phyloP scores from a whole-genome alignment of 495 filamentous ascomycete species.

The Aspergillus baeticus region DNA sequence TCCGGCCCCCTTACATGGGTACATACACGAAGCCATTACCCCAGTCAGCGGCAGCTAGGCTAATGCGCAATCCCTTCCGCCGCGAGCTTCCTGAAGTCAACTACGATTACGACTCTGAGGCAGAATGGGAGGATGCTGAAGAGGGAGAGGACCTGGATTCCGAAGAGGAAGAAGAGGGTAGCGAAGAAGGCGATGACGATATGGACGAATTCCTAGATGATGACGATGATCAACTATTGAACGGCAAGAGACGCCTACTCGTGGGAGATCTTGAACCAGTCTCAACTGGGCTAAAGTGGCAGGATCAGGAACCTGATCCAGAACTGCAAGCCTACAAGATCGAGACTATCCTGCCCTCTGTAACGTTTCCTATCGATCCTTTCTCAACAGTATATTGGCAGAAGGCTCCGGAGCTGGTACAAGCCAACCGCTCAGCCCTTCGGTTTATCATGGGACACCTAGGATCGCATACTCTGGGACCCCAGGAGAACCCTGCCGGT shows the following conservation, averaged over 20 bases:
- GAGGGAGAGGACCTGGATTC: slow-evolving; percentile 77
- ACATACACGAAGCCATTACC: slow-evolving; percentile 66
- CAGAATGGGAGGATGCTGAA: slow-evolving; percentile 84
- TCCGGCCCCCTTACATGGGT: slow-evolving; percentile 86
- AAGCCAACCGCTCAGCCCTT: slow-evolving; percentile 21
- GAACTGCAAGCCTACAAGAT: slow-evolving; percentile 60
- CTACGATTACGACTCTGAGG: slow-evolving; percentile 97
- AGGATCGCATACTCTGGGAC: not conserved
- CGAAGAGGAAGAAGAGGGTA: slow-evolving; percentile 72
- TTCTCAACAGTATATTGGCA: slow-evolving; percentile 83
- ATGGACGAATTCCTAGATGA: slow-evolving; percentile 56
- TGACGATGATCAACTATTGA: slow-evolving; percentile 43
- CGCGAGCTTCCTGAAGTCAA: slow-evolving; percentile 65
- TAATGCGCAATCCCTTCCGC: slow-evolving; percentile 70
- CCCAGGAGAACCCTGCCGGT: slow-evolving; percentile 12
- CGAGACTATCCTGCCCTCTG: slow-evolving; percentile 62
- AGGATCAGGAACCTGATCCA: slow-evolving; percentile 51
- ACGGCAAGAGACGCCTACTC: slow-evolving; percentile 47
- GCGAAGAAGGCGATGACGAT: slow-evolving; percentile 53
- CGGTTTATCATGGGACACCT: slow-evolving; percentile 26
- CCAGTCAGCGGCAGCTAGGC: slow-evolving; percentile 44
- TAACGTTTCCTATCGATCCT: slow-evolving; percentile 70
- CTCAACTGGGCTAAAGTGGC: slow-evolving; percentile 80
- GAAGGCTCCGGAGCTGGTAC: slow-evolving; percentile 23
- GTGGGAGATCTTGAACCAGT: slow-evolving; percentile 71